Conservation (phyloP, 2,329 filamentous ascomycete species). For the Pseudomassariella vexata region DNA sequence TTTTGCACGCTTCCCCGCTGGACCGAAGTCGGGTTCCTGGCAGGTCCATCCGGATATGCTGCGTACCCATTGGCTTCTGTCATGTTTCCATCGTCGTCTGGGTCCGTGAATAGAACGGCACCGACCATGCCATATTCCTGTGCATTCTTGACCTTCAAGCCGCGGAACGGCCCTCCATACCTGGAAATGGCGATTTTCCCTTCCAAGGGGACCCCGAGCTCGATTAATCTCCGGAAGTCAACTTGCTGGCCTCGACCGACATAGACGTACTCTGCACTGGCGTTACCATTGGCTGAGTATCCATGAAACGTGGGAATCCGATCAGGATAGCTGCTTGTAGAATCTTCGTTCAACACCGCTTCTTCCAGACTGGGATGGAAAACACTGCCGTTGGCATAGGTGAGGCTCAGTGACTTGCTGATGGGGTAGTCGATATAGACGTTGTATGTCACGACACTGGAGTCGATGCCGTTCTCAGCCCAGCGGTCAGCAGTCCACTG, state of each 20-base stretch:
- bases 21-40: conserved; percentile 69
- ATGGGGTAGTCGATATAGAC: conserved; percentile 43
- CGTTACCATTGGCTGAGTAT: conserved; percentile 74
- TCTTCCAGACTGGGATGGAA: conserved; percentile 67
- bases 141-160: conserved; percentile 77
- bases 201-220: conserved; percentile 61
- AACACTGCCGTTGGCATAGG: conserved; percentile 35
- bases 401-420: conserved; percentile 42
- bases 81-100: conserved; percentile 67
- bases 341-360: conserved; percentile 66
- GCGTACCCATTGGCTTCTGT: conserved; percentile 70
- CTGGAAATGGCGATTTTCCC: conserved; percentile 76
- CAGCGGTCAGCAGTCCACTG: conserved; percentile 25
- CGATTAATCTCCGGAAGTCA: conserved; percentile 67
- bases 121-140: conserved; percentile 73
- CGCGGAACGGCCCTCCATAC: conserved; percentile 73
- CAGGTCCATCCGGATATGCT: conserved; percentile 70
- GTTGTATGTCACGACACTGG: conserved; percentile 21
- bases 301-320: conserved; percentile 77
- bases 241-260: conserved; percentile 70
- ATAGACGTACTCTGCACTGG: conserved; percentile 69
- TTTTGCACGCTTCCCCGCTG: conserved; percentile 75
- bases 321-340: conserved; percentile 62
- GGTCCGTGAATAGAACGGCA: conserved; percentile 66
- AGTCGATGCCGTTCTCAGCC: conserved; percentile 20